Conservation (phyloP, 257 asterid genomes). For the Ajuga chamaepitys region DNA sequence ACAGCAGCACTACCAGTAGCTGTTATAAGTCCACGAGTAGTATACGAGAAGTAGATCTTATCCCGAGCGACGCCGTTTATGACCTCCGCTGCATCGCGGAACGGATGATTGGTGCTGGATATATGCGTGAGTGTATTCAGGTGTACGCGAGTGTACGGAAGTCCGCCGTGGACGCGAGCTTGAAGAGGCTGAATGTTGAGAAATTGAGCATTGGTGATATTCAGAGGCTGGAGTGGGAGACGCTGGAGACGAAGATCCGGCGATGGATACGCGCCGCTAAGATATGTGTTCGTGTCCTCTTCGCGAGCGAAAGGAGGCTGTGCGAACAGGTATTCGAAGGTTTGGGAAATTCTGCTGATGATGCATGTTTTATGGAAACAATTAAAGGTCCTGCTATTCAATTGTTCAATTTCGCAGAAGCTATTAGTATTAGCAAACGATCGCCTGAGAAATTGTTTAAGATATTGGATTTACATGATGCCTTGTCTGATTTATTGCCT, state of each 20-base stretch:
- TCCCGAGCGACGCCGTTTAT: conserved; percentile 54
- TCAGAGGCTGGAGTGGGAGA: conserved; percentile 81
- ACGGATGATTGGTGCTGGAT: conserved; percentile 66
- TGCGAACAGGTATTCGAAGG: conserved; percentile 73
- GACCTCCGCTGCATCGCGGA: conserved; percentile 85
- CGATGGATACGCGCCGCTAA: conserved; percentile 79
- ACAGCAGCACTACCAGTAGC: conserved; percentile 37
- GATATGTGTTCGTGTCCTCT: conserved; percentile 62
- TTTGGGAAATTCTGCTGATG: conserved; percentile 47
- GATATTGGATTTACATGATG: conserved; percentile 80
- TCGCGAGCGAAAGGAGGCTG: conserved; percentile 67
- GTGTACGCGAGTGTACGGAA: conserved; percentile 80
- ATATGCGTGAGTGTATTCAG: conserved; percentile 73
- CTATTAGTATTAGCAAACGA: conserved; percentile 67
- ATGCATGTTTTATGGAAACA: conserved; percentile 73
- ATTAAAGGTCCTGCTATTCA: conserved; percentile 82
- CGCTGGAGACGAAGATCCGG: conserved; percentile 71
- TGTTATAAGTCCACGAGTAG: conserved; percentile 46
- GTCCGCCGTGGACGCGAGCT: conserved; percentile 51
- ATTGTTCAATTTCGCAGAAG: conserved; percentile 80
- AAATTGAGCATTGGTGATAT: conserved; percentile 77
- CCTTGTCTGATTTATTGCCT: conserved; percentile 64
- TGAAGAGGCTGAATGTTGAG: conserved; percentile 54
- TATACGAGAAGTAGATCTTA: conserved; percentile 66
- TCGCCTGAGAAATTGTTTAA: conserved; percentile 89